Evolutionary conservation across 306 rosid genomes (phyloP), one percentile per base, ranked within the genome.

Genomic region (Trichosanthes truncata): DNA sequence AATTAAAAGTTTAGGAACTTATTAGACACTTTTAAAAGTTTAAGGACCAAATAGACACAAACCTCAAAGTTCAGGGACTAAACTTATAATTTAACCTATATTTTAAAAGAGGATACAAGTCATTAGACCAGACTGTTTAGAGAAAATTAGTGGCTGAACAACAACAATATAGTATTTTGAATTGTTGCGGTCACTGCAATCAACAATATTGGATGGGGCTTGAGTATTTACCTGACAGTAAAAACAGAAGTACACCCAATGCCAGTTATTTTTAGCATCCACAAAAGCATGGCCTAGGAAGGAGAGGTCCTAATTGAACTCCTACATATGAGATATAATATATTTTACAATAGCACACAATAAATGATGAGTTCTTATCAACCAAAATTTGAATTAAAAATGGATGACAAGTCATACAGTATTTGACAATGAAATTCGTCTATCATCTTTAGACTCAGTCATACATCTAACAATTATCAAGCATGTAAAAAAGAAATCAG

Each of bases 131-230:
- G n/a, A n/a, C n/a, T n/a, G n/a, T n/a, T n/a, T n/a, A n/a, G n/a
- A n/a, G n/a, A n/a, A n/a, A n/a, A n/a, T n/a, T n/a, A n/a, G n/a
- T n/a, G n/a, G n/a, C n/a, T n/a, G n/a, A n/a, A n/a, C n/a, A n/a
- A n/a, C n/a, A n/a, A n/a, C n/a, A n/a, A 91, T 83, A 74, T 94
- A 92, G 73, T 92, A 94, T 87, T 94, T 94, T 2, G 97, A 92
- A 75, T 94, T 92, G 67, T 87, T 94, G 83, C 87, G 88, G 81
- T 92, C 89, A 53, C 89, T 86, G 77, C 97, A 92, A 81, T 91
- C 97, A 48, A 89, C 68, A 20, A 94, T 86, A 67, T 66, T 77
- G 25, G 97, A 82, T 38, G 78, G 91, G 2, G 98, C 93, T 84
- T 92, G 95, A 46, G 98, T 94, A 83, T 94, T 94, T 20, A 92